Base-by-base conservation (phyloP, 495 filamentous ascomycete genomes). In the Cryomyces minteri region DNA sequence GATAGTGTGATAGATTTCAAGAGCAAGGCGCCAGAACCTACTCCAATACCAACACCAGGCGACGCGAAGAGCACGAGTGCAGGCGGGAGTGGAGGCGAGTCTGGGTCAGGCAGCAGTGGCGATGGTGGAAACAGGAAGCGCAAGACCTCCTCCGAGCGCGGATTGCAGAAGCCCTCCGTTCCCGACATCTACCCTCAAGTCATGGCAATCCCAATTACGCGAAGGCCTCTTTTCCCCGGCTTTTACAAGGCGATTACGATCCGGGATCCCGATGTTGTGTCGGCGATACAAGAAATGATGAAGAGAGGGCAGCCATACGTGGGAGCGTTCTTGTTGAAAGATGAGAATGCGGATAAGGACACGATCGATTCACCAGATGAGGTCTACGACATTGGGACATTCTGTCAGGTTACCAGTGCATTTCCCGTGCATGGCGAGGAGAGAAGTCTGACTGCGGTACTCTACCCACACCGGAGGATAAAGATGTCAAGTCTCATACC, bases 211-310 rank as follows among this genome's bases (percentile, higher is more conserved):
- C 90, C 92, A n/a, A 94, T 99, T 53, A 81, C 84, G 5, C 88
- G 90, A 64, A 74, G 92, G 40, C 92, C 90, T 28, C 65, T 99
- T 2, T 99, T 95, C 62, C 92, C 92, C 0, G 92, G 92, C 0
- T 99, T 94, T 64, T 99, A 99, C 66, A 99, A 99, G 60, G 88
- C 92, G 4, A 83, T 99, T 48, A 96, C 90, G 4, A 87, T 99
- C 44, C 79, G 80, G 50, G 84, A 99, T 58, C 82, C 78, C 5
- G 80, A 85, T 51, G 92, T 99, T 25, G 77, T 83, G 31, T 70
- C 74, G 33, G 92, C 92, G 10, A 92, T 99, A 48, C 76, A 85
- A 51, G 92, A 99, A 50, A 90, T 93, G 78, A 82, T 96, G 61
- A 92, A 88, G 67, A 74, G 88, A n/a, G 90, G 92, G 6, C 92